phyloP scores from a whole-genome alignment of 2,329 filamentous ascomycete species.

The Phyllachora maydis region DNA sequence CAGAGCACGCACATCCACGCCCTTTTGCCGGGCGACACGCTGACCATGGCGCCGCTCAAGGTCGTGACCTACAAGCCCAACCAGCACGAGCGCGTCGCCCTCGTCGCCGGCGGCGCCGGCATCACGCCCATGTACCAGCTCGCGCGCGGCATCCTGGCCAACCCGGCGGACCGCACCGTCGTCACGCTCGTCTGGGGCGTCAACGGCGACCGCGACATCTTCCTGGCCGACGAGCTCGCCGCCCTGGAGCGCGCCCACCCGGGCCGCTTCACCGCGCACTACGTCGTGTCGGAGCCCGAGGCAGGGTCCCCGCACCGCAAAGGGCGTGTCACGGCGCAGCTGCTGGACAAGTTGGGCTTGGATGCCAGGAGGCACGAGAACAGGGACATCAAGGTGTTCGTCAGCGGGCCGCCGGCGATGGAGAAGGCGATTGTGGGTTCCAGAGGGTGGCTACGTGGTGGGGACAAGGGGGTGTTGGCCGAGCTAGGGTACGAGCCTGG shows the following conservation, averaged over 20 bases:
- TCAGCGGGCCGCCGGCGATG: constrained; percentile 51
- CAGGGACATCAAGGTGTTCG: constrained; percentile 34
- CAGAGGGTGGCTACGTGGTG: constrained; percentile 9
- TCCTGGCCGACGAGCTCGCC: constrained; percentile 34
- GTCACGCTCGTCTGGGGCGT: constrained; percentile 46
- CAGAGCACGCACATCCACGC: constrained; percentile 46
- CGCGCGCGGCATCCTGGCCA: constrained; percentile 35
- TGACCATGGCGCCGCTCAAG: constrained; percentile 35
- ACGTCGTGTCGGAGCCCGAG: constrained; percentile 29
- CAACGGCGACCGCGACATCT: constrained; percentile 40
- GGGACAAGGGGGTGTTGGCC: constrained; percentile 25
- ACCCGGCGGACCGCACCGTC: constrained; percentile 38
- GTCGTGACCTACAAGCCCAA: constrained; percentile 32
- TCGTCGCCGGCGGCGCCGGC: constrained; percentile 52
- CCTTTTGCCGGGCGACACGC: constrained; percentile 35
- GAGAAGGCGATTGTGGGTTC: constrained; percentile 31
- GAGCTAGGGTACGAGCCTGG: constrained; percentile 35
- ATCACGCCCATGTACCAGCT: constrained; percentile 54
- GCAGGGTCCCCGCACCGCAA: constrained; percentile 20
- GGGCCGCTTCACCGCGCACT: constrained; percentile 32
- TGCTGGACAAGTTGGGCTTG: constrained; percentile 27
- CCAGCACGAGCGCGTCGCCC: constrained; percentile 27
- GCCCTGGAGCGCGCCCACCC: constrained; percentile 25
- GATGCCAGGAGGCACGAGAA: constrained; percentile 9
- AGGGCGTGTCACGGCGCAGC: constrained; percentile 34